Evolutionary conservation across 2,329 filamentous ascomycete genomes (phyloP).

Genomic region (Chaetomium sp.): DNA sequence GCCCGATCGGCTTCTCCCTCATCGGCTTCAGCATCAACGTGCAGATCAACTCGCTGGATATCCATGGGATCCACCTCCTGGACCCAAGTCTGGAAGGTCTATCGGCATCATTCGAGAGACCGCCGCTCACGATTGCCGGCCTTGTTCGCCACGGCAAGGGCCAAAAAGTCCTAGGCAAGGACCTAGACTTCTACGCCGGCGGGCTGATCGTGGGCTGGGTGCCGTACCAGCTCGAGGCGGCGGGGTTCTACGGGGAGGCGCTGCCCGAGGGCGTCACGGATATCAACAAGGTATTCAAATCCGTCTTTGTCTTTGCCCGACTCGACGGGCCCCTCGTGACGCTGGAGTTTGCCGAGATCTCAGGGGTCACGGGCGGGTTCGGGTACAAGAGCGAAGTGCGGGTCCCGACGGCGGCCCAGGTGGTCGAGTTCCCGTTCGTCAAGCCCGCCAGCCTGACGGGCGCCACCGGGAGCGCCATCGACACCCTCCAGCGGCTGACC

Average conservation of each 20-base stretch:
- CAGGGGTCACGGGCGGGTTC: slow-evolving; percentile 39
- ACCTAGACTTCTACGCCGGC: slow-evolving; percentile 42
- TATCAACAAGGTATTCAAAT: slow-evolving; percentile 32
- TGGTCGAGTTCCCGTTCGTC: slow-evolving; percentile 11
- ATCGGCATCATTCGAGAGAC: slow-evolving; percentile 39
- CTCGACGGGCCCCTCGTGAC: slow-evolving; percentile 33
- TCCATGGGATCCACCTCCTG: slow-evolving; percentile 12
- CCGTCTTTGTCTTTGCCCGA: slow-evolving; percentile 44
- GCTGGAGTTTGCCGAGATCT: slow-evolving; percentile 23
- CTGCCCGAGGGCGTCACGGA: slow-evolving; percentile 8
- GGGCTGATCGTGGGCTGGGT: slow-evolving; percentile 42
- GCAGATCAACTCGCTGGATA: slow-evolving; percentile 26
- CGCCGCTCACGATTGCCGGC: slow-evolving; percentile 44
- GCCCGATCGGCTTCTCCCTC: slow-evolving; percentile 42
- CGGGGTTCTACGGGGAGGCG: slow-evolving; percentile 44
- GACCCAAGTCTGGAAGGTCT: slow-evolving; percentile 39
- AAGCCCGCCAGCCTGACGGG: neutral
- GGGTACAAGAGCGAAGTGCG: slow-evolving; percentile 45
- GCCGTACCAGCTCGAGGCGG: slow-evolving; percentile 44
- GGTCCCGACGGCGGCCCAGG: neutral
- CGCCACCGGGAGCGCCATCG: slow-evolving; percentile 35
- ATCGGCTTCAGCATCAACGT: slow-evolving; percentile 41
- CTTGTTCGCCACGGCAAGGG: slow-evolving; percentile 38
- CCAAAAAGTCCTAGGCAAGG: too few relatives aligned
- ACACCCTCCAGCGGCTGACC: slow-evolving; percentile 29